Base-by-base conservation (phyloP, 2,329 filamentous ascomycete species). In the Cordyceps cicadae region DNA sequence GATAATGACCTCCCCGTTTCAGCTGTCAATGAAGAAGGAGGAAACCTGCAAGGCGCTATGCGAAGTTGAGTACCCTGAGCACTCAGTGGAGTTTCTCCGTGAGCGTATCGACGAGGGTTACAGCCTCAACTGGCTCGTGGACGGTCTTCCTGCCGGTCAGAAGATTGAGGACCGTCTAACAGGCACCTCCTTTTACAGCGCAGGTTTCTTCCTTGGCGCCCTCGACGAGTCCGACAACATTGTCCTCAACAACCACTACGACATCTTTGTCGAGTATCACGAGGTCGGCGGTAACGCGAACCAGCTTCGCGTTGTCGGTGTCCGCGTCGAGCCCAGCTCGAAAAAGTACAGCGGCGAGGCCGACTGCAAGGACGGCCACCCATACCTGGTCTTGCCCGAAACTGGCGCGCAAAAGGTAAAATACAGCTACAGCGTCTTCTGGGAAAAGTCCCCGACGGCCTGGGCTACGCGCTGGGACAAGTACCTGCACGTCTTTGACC, bases 391-490 rank as follows among this genome's bases (percentile, higher is more conserved):
- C 6, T 79, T 99, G 17, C 79, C 79, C 51, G 85, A 79, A 2
- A 80, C 83, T 19, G 70, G 69, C 39, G 70, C 72, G 15, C 60
- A 91, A 82, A 69, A 81, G 21, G 90, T 97, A 24, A 84, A 86
- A 2, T 99, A 90, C 78, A 96, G 92, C 5, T 99, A 99, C 77
- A 91, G 89, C 66, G 90, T 97, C 15, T 89, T 87, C 74, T 99
- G 94, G 94, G 83, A 82, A 61, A 84, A 86, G 66, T 97, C 92
- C 0, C 71, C 81, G 0, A 97, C 92, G 1, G 90, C 89, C 1
- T 99, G 96, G 87, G 94, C 94, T 32, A 99, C 94, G 14, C 85
- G 94, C 65, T 99, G 94, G 94, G 94, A 99, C 80, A 97, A 96
- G 76, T 97, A 97, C 72, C 82, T 99, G 41, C 93, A 97, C 70